These are phyloP conservation scores for Cytidiella melzeri DNA, from an alignment of 768 basidiomycete species.

Conservation along the genomic window DNA sequence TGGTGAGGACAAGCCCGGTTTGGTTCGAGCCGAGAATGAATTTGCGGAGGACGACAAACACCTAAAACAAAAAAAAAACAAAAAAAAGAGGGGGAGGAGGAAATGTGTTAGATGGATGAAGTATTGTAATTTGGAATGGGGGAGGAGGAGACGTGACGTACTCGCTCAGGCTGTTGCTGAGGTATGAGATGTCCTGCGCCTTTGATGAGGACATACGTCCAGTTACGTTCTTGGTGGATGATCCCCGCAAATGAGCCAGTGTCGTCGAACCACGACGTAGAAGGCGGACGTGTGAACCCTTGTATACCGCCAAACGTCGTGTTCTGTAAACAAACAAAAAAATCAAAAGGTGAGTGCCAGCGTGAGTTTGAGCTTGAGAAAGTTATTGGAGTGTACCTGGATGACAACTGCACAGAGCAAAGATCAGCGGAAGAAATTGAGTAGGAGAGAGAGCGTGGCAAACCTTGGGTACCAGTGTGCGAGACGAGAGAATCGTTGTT, in stretches of 20 bases:
- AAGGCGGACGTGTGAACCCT: conserved; percentile 64
- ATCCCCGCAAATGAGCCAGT: conserved; percentile 56
- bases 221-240: conserved; percentile 67
- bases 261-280: conserved; percentile 64
- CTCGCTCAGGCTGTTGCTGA: conserved; percentile 32
- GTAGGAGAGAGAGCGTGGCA: conserved; percentile 17
- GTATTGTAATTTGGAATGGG: too few relatives aligned
- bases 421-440: not conserved
- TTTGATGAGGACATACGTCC: conserved; percentile 34
- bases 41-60: conserved; percentile 55
- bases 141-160: conserved; percentile 28
- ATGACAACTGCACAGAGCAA: conserved; percentile 18
- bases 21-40: conserved; percentile 59
- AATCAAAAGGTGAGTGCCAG: not conserved
- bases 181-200: conserved; percentile 37
- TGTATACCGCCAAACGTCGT: conserved; percentile 76
- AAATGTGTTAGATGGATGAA: not conserved
- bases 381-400: not conserved
- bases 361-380: not conserved
- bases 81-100: conserved; percentile 11
- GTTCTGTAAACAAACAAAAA: too few relatives aligned
- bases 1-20: conserved; percentile 43
- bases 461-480: conserved; percentile 58
- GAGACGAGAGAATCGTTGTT: conserved; percentile 65
- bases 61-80: conserved; percentile 31